Base-by-base conservation (phyloP, 176 grass and related monocot species). In the Musa itinerans region DNA sequence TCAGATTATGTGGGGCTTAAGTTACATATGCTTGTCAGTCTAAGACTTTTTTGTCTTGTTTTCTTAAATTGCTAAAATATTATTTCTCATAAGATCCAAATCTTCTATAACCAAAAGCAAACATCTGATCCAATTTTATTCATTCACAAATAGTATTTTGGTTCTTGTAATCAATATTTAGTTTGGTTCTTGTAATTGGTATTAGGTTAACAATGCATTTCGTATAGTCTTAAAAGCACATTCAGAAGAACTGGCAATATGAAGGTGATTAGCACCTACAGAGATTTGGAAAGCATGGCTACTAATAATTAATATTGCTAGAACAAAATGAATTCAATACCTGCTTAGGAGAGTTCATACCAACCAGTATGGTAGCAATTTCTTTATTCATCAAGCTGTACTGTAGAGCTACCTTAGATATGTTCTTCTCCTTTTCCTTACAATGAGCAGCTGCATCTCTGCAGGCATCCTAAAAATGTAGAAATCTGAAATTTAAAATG, bases 261-360 rank as follows among this genome's bases (percentile, higher is more conserved):
- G 3, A 34, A 43, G 34, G 34, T 0, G 34, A 43, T 43, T 43
- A 43, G 34, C 34, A 43, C 34, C 34, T 43, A 43, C 34, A 6
- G 34, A 43, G 34, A 43, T 43, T 43, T 43, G 34, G 34, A 43
- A 43, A 43, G 34, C 34, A 43, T 43, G 34, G 34, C 34, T 5
- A 43, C 34, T 43, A 43, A 43, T 43, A 43, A 43, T 43, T 43
- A 43, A 43, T 43, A 6, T 43, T 43, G 34, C 4, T 43, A 43
- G 34, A 43, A 43, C 34, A 43, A 43, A 43, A 68, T 15, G 71
- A 74, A 71, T 19, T 43, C 53, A 11, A 50, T 61, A 93, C 90
- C 90, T 98, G 94, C 76, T 86, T 51, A 50, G 78, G 76, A 76
- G 94, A 98, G 72, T 87, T 98, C 90, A 98, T 98, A 67, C 90